phyloP scores from a whole-genome alignment of 441 rosid genomes.

The Cnidoscolus chayamansa region DNA sequence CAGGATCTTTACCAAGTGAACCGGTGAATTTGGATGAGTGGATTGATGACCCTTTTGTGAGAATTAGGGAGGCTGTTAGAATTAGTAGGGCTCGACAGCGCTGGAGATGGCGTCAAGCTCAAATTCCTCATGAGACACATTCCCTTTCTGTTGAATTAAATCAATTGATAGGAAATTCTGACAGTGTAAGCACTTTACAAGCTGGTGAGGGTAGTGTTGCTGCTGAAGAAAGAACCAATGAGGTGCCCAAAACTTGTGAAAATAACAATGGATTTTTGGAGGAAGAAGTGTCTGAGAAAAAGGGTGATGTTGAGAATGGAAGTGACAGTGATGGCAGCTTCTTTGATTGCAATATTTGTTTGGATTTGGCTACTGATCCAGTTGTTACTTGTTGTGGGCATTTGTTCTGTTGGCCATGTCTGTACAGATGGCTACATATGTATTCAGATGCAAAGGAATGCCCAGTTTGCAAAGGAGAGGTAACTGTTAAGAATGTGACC shows the following conservation, averaged over 20 bases:
- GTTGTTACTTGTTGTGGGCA: slow-evolving; percentile 95
- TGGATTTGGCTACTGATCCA: slow-evolving; percentile 85
- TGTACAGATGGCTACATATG: slow-evolving; percentile 70
- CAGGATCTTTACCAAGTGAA: slow-evolving; percentile 44
- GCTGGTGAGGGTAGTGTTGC: slow-evolving; percentile 86
- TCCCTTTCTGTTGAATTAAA: slow-evolving; percentile 55
- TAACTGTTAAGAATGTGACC: slow-evolving; percentile 61
- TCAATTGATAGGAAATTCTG: slow-evolving; percentile 50
- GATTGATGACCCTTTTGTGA: slow-evolving; percentile 42
- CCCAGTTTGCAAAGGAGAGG: slow-evolving; percentile 94
- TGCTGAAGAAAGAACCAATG: slow-evolving; percentile 65
- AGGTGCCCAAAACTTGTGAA: slow-evolving; percentile 59
- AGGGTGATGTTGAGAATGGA: slow-evolving; percentile 55
- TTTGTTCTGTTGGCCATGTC: slow-evolving; percentile 93
- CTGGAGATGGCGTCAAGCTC: slow-evolving; percentile 56
- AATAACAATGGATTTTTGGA: slow-evolving; percentile 57
- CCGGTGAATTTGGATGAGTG: slow-evolving; percentile 56
- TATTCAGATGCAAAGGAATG: slow-evolving; percentile 88
- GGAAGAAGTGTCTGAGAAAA: slow-evolving; percentile 48
- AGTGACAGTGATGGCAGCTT: slow-evolving; percentile 68
- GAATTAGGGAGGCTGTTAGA: slow-evolving; percentile 62
- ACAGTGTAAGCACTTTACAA: slow-evolving; percentile 47
- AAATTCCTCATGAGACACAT: slow-evolving; percentile 42
- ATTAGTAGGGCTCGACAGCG: slow-evolving; percentile 38
- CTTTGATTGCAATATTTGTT: slow-evolving; percentile 85